Percentiles rank a stretch among this genome's conserved stretches.
These are phyloP conservation scores for Salvia splendens DNA, from an alignment of 257 asterid species.

Conservation along the genomic window DNA sequence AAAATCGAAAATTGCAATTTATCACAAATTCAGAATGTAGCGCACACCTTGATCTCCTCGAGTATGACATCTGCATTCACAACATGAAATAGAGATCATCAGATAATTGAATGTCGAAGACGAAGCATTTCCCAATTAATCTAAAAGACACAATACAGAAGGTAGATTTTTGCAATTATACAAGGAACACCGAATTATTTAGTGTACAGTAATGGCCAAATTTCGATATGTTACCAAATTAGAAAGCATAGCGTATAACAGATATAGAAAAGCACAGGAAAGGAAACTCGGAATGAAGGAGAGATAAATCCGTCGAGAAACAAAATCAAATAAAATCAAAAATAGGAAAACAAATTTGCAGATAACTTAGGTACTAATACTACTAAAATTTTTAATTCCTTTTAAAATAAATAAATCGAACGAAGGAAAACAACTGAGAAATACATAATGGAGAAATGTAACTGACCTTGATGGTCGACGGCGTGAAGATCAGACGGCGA, in stretches of 20 bases:
- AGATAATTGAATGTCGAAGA: neutral
- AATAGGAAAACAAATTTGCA: neutral
- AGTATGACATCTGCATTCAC: constrained; percentile 67
- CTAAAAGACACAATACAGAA: neutral
- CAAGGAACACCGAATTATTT: neutral
- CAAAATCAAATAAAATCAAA: too few relatives aligned
- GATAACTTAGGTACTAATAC: neutral
- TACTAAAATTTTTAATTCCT: neutral
- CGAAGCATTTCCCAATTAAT: neutral
- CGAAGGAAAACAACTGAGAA: neutral
- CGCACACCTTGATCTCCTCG: constrained; percentile 68
- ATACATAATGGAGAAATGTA: neutral
- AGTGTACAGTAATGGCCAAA: too few relatives aligned
- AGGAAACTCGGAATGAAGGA: neutral
- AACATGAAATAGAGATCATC: constrained; percentile 10
- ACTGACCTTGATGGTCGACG: constrained; percentile 26
- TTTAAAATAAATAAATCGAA: neutral
- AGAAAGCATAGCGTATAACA: too few relatives aligned
- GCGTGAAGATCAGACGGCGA: neutral
- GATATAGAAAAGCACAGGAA: too few relatives aligned
- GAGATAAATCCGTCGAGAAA: neutral
- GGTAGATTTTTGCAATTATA: neutral
- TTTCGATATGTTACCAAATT: too few relatives aligned
- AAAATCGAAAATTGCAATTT: neutral
- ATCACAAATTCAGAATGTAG: neutral